phyloP scores from a whole-genome alignment of 441 rosid species.

The Bruguiera hainesii region DNA sequence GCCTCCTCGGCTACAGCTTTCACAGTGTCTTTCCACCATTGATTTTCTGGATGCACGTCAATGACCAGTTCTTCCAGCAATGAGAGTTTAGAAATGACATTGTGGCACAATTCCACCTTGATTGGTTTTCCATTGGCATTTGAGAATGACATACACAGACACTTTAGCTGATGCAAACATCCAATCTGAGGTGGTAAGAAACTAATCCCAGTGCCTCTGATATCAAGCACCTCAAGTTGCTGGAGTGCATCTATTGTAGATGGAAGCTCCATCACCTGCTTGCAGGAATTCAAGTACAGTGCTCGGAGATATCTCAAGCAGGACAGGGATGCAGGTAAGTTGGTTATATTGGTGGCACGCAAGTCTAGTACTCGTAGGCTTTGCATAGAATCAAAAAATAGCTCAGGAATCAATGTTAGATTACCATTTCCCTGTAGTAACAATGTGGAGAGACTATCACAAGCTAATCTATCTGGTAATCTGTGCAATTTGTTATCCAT shows the following conservation, averaged over 20 bases:
- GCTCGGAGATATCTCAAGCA: slow-evolving; percentile 21
- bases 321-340: slow-evolving; percentile 26
- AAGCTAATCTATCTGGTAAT: slow-evolving; percentile 20
- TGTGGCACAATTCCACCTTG: slow-evolving; percentile 1
- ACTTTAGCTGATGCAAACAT: slow-evolving; percentile 16
- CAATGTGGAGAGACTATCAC: slow-evolving; percentile 23
- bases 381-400: slow-evolving; percentile 27
- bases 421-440: slow-evolving; percentile 27
- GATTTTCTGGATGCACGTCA: slow-evolving; percentile 27
- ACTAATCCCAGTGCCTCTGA: slow-evolving; percentile 27
- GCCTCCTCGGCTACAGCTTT: slow-evolving; percentile 21
- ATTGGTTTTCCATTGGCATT: not conserved
- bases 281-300: slow-evolving; percentile 33
- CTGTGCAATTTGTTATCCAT: slow-evolving; percentile 12
- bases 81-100: slow-evolving; percentile 23
- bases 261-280: slow-evolving; percentile 21
- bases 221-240: slow-evolving; percentile 38
- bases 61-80: slow-evolving; percentile 32
- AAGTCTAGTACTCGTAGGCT: slow-evolving; percentile 27
- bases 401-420: slow-evolving; percentile 17
- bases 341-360: not conserved
- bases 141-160: slow-evolving; percentile 28
- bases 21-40: slow-evolving; percentile 24
- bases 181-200: slow-evolving; percentile 22
- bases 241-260: slow-evolving; percentile 13